Conservation (phyloP, 768 basidiomycete species). For the Trametes elegans region DNA sequence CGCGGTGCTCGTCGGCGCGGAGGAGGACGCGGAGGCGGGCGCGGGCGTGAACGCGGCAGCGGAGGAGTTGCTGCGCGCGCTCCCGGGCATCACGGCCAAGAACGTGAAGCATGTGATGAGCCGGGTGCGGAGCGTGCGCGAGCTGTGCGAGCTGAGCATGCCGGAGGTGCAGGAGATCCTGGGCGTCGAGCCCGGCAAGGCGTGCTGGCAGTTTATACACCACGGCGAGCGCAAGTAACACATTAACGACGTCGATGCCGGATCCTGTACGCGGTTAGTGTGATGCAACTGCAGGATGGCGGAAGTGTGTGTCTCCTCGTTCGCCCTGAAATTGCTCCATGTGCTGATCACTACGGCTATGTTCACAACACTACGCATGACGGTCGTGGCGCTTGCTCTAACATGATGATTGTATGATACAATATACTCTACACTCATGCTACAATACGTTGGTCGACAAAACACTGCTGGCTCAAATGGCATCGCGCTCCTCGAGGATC, state of each 20-base stretch:
- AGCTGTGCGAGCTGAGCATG: conserved; percentile 64
- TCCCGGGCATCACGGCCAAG: conserved; percentile 85
- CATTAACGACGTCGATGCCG: too few species aligned
- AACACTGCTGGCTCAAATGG: conserved; percentile 2
- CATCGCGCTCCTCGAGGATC: conserved; percentile 24
- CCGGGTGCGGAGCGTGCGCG: conserved; percentile 73
- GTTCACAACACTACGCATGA: too few species aligned
- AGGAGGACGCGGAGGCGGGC: conserved; percentile 65
- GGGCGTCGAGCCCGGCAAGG: conserved; percentile 77
- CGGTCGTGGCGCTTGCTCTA: too few species aligned
- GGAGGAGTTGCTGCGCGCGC: conserved; percentile 76
- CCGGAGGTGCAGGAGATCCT: conserved; percentile 68
- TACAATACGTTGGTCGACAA: neutral
- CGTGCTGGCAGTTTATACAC: conserved; percentile 82
- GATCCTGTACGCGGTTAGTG: too few species aligned
- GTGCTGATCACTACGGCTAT: too few species aligned
- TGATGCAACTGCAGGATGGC: too few species aligned
- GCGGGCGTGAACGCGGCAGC: conserved; percentile 71
- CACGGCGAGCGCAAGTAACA: conserved; percentile 46
- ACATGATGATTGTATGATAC: neutral
- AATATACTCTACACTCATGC: neutral
- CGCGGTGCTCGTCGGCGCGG: conserved; percentile 80
- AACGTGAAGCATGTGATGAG: conserved; percentile 84
- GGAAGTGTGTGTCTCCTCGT: too few species aligned
- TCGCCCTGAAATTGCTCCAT: too few species aligned